Conservation (phyloP, 768 basidiomycete species). For the Pleurotus djamor region DNA sequence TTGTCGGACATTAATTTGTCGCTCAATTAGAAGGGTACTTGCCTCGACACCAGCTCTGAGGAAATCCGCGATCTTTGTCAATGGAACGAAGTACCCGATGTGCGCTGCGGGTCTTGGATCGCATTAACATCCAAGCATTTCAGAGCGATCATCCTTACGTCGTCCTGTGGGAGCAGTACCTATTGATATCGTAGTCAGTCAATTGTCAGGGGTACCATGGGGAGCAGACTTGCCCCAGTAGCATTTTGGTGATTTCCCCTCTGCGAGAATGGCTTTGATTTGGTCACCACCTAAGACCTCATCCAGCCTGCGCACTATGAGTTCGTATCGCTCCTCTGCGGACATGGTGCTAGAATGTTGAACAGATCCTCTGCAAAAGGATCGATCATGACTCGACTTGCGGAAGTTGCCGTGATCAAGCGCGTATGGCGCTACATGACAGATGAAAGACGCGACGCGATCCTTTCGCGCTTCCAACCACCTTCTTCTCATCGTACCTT, state of each 20-base stretch:
- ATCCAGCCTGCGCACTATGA: conserved; percentile 84
- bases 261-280: conserved; percentile 76
- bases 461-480: background rate
- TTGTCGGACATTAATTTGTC: conserved; percentile 2
- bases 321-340: conserved; percentile 57
- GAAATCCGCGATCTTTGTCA: conserved; percentile 97
- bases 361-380: background rate
- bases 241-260: conserved; percentile 74
- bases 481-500: background rate
- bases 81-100: conserved; percentile 94
- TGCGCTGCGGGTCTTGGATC: conserved; percentile 59
- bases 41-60: conserved; percentile 89
- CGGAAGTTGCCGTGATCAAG: background rate
- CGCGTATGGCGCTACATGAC: background rate
- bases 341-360: conserved; percentile 18
- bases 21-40: conserved; percentile 16
- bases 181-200: conserved; percentile 29
- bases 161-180: conserved; percentile 93
- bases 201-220: conserved; percentile 5
- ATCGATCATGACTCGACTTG: background rate
- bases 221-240: conserved; percentile 79
- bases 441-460: background rate
- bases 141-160: conserved; percentile 55
- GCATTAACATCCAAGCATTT: background rate
- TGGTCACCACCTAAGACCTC: conserved; percentile 87